phyloP scores from a whole-genome alignment of 805 yeast genomes.

The Suhomyces sp. region DNA sequence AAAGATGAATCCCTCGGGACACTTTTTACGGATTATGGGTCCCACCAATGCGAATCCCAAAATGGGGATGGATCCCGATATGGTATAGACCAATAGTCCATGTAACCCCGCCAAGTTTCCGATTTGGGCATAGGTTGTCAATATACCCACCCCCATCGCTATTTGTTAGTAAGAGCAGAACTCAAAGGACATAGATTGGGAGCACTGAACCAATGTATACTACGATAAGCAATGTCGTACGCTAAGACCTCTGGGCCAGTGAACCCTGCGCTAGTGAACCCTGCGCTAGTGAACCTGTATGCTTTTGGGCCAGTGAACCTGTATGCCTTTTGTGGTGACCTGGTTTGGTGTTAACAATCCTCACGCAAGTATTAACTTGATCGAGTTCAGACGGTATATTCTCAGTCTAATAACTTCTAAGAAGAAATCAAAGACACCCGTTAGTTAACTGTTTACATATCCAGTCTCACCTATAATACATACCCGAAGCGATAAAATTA shows the following conservation, averaged over 20 bases:
- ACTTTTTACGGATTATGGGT: conserved; percentile 69
- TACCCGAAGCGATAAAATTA: conserved; percentile 88
- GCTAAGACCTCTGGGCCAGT: too few species aligned
- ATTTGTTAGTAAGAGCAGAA: conserved; percentile 2
- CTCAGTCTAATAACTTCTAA: conserved; percentile 50
- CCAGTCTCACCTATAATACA: conserved; percentile 30
- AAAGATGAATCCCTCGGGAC: conserved; percentile 88
- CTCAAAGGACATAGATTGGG: background rate
- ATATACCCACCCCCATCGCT: conserved; percentile 88
- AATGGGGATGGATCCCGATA: conserved; percentile 81
- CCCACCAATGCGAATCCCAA: conserved; percentile 80
- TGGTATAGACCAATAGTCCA: conserved; percentile 77
- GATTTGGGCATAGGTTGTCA: conserved; percentile 82
- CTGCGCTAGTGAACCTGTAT: too few species aligned
- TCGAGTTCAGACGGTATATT: conserved; percentile 75
- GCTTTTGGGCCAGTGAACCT: too few species aligned
- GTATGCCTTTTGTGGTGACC: background rate
- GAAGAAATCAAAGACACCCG: conserved; percentile 47
- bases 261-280: too few species aligned
- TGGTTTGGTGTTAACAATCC: conserved; percentile 34
- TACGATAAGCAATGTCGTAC: too few species aligned
- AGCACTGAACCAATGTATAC: too few species aligned
- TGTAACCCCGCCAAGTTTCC: conserved; percentile 85
- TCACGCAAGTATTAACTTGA: conserved; percentile 82
- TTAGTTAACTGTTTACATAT: conserved; percentile 8